phyloP scores from a whole-genome alignment of 495 filamentous ascomycete species.

The Aspergillus bridgeri region DNA sequence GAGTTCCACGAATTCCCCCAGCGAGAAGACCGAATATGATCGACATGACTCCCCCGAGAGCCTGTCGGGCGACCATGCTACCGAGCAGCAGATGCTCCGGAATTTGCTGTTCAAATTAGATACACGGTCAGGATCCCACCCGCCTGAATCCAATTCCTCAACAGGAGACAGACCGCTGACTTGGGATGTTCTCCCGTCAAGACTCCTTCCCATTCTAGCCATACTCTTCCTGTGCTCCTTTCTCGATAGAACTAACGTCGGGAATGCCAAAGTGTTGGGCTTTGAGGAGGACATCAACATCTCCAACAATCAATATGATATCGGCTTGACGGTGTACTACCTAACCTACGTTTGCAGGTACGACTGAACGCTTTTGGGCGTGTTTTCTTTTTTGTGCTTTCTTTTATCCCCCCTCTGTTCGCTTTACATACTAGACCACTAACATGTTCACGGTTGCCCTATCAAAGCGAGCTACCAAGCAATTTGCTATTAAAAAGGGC shows the following conservation, averaged over 20 bases:
- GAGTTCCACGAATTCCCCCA: constrained; percentile 14
- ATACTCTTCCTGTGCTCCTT: constrained; percentile 51
- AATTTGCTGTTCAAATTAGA: constrained; percentile 52
- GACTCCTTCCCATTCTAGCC: constrained; percentile 61
- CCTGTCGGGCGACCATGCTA: constrained; percentile 7
- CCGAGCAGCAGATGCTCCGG: constrained; percentile 28
- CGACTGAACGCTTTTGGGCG: not conserved
- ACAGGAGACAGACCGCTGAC: not conserved
- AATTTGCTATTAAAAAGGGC: constrained; percentile 43
- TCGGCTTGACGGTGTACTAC: constrained; percentile 55
- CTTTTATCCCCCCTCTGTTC: not conserved
- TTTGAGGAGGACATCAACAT: constrained; percentile 53
- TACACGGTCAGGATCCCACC: constrained; percentile 38
- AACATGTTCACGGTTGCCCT: not conserved
- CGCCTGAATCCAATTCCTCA: not conserved
- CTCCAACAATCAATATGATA: constrained; percentile 63
- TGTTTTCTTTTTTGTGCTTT: not conserved
- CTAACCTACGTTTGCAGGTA: constrained; percentile 59
- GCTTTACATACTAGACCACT: not conserved
- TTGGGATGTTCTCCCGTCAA: constrained; percentile 11
- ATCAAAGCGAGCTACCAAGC: constrained; percentile 38
- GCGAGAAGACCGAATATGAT: constrained; percentile 17
- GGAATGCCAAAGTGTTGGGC: constrained; percentile 62
- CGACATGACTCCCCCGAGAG: constrained; percentile 6
- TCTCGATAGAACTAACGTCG: constrained; percentile 57